A percentile compares a stretch with the other conserved stretches of the same genome.
Evolutionary conservation across 225 moss, liverwort and hornwort genomes (phyloP).

Genomic region (Physcomitrium patens): DNA sequence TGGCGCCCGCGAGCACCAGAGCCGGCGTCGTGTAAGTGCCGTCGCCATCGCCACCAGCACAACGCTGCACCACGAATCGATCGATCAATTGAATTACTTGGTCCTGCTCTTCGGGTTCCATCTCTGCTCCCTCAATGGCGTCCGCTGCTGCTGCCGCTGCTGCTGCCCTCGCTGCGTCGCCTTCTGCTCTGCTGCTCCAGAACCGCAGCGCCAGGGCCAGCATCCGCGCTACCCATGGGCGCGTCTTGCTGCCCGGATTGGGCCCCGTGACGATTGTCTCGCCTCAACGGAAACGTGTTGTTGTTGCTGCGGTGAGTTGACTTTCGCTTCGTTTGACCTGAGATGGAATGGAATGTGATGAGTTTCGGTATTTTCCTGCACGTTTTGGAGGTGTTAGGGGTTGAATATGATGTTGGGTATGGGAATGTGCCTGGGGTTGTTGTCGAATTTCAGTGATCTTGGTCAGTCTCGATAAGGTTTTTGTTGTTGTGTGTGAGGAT

Average conservation of each 20-base stretch:
- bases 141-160: constrained; percentile 26
- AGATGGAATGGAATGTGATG: background rate
- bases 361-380: background rate
- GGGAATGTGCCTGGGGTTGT: background rate
- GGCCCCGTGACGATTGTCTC: background rate
- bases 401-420: background rate
- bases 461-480: too few species aligned
- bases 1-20: background rate
- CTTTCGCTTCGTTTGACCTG: constrained; percentile 2
- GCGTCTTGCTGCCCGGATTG: constrained; percentile 22
- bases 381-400: background rate
- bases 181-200: background rate
- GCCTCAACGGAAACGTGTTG: constrained; percentile 2
- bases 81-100: too few species aligned
- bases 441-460: too few species aligned
- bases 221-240: background rate
- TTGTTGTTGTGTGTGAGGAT: too few species aligned
- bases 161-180: constrained; percentile 15
- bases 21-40: background rate
- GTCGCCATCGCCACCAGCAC: background rate
- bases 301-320: constrained; percentile 38
- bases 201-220: constrained; percentile 12
- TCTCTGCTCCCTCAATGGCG: constrained; percentile 14
- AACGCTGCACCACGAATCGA: too few species aligned
- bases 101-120: too few species aligned